These are phyloP conservation scores for Colletotrichum simmondsii DNA, from an alignment of 2,329 filamentous ascomycete species.

Conservation along the genomic window DNA sequence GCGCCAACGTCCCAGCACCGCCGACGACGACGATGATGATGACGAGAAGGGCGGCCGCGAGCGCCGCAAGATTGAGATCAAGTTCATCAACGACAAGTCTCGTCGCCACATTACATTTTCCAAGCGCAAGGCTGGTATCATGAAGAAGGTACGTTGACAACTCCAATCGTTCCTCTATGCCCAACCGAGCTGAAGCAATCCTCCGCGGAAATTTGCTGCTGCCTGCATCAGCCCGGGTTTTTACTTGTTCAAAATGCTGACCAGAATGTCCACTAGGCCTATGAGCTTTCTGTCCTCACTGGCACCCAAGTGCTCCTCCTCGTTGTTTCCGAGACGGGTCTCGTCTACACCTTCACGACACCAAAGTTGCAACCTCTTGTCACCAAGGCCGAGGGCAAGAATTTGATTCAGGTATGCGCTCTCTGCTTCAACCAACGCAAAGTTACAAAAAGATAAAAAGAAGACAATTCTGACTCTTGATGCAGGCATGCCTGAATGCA, in stretches of 20 bases:
- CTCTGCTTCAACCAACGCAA: not conserved
- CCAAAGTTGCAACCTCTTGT: slow-evolving; percentile 98
- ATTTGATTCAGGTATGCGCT: slow-evolving; percentile 89
- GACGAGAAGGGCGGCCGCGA: slow-evolving; percentile 98
- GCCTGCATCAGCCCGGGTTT: not conserved
- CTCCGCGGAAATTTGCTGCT: not conserved
- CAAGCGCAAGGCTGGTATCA: slow-evolving; percentile 99
- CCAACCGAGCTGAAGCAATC: too few relatives aligned
- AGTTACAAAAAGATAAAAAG: too few relatives aligned
- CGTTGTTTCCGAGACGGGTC: slow-evolving; percentile 95
- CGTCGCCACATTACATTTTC: slow-evolving; percentile 99
- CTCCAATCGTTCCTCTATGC: not conserved
- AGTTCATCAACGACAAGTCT: slow-evolving; percentile 99
- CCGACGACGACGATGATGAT: slow-evolving; percentile 96
- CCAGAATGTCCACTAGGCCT: slow-evolving; percentile 71
- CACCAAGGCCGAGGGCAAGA: slow-evolving; percentile 99
- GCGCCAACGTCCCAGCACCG: slow-evolving; percentile 82
- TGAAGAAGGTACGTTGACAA: slow-evolving; percentile 86
- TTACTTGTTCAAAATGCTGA: slow-evolving; percentile 24
- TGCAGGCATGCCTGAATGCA: slow-evolving; percentile 92
- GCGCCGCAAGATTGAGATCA: slow-evolving; percentile 99
- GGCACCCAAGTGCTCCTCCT: slow-evolving; percentile 97
- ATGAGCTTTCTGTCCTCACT: slow-evolving; percentile 96
- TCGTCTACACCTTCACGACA: slow-evolving; percentile 98
- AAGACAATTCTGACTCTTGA: not conserved